Evolutionary conservation across 2,329 filamentous ascomycete species (phyloP).

Genomic region (Chaetomium sp.): DNA sequence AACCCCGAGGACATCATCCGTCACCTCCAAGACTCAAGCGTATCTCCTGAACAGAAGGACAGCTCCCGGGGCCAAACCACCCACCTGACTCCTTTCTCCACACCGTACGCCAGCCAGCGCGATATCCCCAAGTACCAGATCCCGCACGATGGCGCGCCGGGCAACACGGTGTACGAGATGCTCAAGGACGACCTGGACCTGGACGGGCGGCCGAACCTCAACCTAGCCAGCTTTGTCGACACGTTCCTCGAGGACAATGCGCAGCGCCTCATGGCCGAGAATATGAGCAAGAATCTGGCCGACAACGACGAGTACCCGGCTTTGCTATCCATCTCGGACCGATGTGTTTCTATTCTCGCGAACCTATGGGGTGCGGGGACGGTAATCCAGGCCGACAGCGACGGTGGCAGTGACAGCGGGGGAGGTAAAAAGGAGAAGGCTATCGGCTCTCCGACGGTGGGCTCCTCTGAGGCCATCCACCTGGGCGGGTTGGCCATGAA

Average conservation of each 20-base stretch:
- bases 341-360: constrained; percentile 63
- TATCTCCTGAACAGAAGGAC: constrained; percentile 31
- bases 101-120: constrained; percentile 46
- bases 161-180: constrained; percentile 60
- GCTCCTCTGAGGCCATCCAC: constrained; percentile 65
- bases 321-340: constrained; percentile 53
- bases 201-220: constrained; percentile 60
- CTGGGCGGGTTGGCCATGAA: constrained; percentile 69
- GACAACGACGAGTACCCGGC: constrained; percentile 62
- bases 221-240: constrained; percentile 63
- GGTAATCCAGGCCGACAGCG: too few species aligned
- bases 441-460: constrained; percentile 63
- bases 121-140: constrained; percentile 56
- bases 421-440: constrained; percentile 52
- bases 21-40: constrained; percentile 40
- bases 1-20: constrained; percentile 51
- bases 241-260: constrained; percentile 67
- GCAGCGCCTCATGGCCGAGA: constrained; percentile 58
- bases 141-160: constrained; percentile 49
- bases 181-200: constrained; percentile 57
- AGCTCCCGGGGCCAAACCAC: constrained; percentile 37
- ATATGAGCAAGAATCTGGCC: constrained; percentile 65
- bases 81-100: constrained; percentile 52
- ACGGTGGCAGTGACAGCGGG: too few species aligned
- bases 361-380: constrained; percentile 52